These are phyloP conservation scores for Podospora pseudocomata DNA, from an alignment of 495 filamentous ascomycete genomes.

Conservation along the genomic window DNA sequence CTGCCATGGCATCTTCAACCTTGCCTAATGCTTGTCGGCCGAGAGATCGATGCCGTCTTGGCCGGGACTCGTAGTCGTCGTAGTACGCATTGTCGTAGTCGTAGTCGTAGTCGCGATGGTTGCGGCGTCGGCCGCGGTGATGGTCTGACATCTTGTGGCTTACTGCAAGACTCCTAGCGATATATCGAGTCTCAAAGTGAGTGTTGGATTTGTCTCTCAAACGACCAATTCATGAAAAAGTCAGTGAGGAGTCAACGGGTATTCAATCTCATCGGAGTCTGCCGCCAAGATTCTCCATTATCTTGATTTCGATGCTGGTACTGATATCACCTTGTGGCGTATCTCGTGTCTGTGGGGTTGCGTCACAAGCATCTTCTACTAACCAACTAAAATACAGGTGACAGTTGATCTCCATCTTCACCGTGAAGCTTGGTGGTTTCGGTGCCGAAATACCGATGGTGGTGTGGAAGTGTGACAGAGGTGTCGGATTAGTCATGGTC, in stretches of 20 bases:
- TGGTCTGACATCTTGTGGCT: constrained; percentile 14
- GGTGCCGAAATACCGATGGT: background rate
- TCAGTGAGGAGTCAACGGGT: background rate
- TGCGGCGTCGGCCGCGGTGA: constrained; percentile 21
- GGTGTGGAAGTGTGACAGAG: background rate
- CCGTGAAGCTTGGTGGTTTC: background rate
- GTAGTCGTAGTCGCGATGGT: constrained; percentile 15
- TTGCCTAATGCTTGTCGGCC: constrained; percentile 26
- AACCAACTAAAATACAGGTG: background rate
- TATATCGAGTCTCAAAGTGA: background rate
- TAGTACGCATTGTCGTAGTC: constrained; percentile 17
- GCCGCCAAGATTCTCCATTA: background rate
- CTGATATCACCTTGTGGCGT: background rate
- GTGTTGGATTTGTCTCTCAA: background rate
- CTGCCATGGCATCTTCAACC: constrained; percentile 19
- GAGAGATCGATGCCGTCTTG: constrained; percentile 26
- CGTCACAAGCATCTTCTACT: background rate
- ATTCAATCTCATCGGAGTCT: background rate
- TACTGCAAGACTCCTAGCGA: background rate
- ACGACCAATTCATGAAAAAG: background rate
- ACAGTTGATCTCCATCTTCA: background rate
- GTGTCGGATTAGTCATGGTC: background rate
- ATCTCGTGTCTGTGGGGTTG: background rate
- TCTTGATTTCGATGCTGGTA: background rate
- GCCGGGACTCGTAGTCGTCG: constrained; percentile 11